These are phyloP conservation scores for Apophysomyces variabilis DNA, from an alignment of 371 early-diverging fungal genomes.

Conservation along the genomic window DNA sequence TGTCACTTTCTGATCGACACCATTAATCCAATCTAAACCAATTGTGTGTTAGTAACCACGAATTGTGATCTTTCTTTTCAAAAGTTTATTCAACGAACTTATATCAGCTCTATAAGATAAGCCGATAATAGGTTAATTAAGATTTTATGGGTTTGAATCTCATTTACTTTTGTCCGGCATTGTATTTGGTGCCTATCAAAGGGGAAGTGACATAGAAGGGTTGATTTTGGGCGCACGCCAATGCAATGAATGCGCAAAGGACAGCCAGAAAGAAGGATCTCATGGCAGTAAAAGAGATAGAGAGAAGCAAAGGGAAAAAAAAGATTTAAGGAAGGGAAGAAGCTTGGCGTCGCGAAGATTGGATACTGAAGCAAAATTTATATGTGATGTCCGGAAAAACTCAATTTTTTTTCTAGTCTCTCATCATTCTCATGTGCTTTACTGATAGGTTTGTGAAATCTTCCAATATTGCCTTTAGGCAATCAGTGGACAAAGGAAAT, in stretches of 20 bases:
- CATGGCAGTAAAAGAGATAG: not conserved
- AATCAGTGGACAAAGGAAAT: not conserved
- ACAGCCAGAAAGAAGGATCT: not conserved
- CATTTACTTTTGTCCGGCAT: conserved; percentile 16
- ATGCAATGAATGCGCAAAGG: not conserved
- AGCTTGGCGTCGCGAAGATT: conserved; percentile 4
- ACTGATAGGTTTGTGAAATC: not conserved
- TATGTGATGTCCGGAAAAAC: conserved; percentile 8
- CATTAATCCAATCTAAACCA: conserved; percentile 23
- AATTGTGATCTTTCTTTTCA: not conserved
- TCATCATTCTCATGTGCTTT: not conserved
- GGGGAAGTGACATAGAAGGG: conserved; percentile 25
- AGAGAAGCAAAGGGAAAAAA: not conserved
- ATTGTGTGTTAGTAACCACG: not conserved
- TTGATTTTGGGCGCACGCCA: not conserved
- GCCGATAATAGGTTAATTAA: not conserved
- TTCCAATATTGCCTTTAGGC: not conserved
- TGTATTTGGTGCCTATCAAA: conserved; percentile 7
- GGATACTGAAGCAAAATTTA: not conserved
- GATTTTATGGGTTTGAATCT: not conserved
- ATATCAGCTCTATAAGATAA: not conserved
- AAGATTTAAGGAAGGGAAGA: conserved; percentile 1
- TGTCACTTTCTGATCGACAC: conserved; percentile 14
- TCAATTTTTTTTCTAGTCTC: not conserved
- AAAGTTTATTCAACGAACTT: not conserved